Evolutionary conservation across 306 rosid species (phyloP).

Genomic region (Castanopsis chinensis): DNA sequence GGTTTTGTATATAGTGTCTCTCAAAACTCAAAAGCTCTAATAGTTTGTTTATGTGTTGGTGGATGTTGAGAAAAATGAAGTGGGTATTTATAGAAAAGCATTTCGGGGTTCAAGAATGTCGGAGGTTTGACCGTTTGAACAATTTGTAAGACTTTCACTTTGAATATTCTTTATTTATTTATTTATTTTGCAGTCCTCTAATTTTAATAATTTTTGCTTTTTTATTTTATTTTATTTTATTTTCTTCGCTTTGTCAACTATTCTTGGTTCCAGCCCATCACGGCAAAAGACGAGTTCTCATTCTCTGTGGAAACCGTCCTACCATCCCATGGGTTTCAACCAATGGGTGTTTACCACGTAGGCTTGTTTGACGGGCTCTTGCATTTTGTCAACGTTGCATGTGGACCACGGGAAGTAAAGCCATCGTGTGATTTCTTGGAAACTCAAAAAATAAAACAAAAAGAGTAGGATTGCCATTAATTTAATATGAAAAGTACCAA

Average conservation of each 20-base stretch:
- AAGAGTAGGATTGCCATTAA: background rate
- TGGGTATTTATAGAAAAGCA: constrained; percentile 42
- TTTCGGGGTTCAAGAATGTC: background rate
- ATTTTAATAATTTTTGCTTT: background rate
- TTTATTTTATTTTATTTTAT: background rate
- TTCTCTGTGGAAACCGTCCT: background rate
- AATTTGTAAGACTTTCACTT: background rate
- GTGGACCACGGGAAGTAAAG: background rate
- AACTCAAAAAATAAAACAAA: background rate
- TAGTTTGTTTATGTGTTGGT: constrained; percentile 4
- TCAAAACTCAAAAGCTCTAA: background rate
- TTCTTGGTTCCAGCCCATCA: background rate
- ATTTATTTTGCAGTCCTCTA: background rate
- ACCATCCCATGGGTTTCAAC: background rate
- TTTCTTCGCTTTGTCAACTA: background rate
- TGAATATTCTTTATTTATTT: constrained; percentile 1
- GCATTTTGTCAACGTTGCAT: background rate
- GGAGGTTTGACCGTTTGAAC: constrained; percentile 41
- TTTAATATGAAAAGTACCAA: background rate
- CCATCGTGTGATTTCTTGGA: background rate
- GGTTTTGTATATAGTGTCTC: background rate
- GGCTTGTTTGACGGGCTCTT: background rate
- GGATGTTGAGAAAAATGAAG: background rate
- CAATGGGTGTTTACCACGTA: background rate
- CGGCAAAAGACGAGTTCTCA: background rate